Evolutionary conservation across 2,329 filamentous ascomycete genomes (phyloP).

Genomic region (Penicillium sp.): DNA sequence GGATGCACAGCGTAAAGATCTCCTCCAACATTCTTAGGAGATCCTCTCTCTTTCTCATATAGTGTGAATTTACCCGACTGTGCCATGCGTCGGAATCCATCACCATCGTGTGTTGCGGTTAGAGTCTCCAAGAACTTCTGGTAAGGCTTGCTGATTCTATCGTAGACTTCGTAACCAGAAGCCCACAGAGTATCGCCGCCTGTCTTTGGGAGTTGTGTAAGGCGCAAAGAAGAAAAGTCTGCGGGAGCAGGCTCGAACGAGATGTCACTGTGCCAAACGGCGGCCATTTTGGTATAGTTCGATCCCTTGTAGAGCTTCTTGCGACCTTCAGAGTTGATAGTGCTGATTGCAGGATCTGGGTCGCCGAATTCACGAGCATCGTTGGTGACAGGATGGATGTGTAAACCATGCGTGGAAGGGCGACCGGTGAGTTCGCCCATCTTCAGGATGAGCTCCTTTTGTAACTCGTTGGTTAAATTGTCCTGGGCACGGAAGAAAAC

Average conservation of each 20-base stretch:
- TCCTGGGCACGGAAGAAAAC: conserved; percentile 57
- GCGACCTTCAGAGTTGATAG: conserved; percentile 48
- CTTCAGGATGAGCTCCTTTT: conserved; percentile 55
- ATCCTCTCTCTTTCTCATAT: conserved; percentile 44
- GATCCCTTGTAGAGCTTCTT: conserved; percentile 43
- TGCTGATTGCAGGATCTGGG: conserved; percentile 50
- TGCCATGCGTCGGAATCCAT: conserved; percentile 30
- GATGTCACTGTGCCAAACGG: conserved; percentile 52
- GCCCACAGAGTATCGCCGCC: conserved; percentile 49
- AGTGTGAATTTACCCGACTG: conserved; percentile 32
- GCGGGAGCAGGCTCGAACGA: conserved; percentile 49
- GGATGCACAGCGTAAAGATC: conserved; percentile 52
- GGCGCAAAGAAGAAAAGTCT: conserved; percentile 50
- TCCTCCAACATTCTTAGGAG: conserved; percentile 60
- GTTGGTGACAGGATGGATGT: conserved; percentile 52
- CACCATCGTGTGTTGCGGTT: conserved; percentile 37
- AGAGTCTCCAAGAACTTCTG: conserved; percentile 42
- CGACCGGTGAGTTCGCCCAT: conserved; percentile 50
- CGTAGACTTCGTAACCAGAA: conserved; percentile 46
- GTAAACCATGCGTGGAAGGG: conserved; percentile 46
- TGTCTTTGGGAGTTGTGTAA: conserved; percentile 43
- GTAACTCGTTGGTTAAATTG: conserved; percentile 51
- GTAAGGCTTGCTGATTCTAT: conserved; percentile 42
- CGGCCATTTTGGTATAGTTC: conserved; percentile 33
- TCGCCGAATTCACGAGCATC: conserved; percentile 51